Percentiles rank a stretch among this genome's conserved stretches.
Conservation (phyloP, 108 stramenopile genomes). For the Nitzschia putrida region DNA sequence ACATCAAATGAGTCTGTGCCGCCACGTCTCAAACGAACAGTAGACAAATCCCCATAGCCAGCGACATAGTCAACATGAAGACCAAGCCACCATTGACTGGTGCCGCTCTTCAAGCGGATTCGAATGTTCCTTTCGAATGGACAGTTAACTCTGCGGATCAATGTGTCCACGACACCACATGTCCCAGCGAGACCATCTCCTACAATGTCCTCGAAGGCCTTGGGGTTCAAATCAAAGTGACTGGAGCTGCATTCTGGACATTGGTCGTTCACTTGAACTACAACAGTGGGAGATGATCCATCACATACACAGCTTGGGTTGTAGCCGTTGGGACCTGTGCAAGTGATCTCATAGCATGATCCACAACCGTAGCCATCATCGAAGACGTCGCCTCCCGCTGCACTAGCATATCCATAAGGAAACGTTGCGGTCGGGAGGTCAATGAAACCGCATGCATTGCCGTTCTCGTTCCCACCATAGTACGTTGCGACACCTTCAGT, state of each 20-base stretch:
- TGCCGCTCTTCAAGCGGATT: constrained; percentile 28
- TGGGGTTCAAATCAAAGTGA: constrained; percentile 23
- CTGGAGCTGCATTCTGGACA: constrained; percentile 17
- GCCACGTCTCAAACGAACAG: background rate
- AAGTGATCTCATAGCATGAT: constrained; percentile 18
- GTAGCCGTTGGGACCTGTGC: constrained; percentile 4
- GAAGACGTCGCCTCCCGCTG: constrained; percentile 23
- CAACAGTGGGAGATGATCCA: constrained; percentile 7
- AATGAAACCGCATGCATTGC: constrained; percentile 19
- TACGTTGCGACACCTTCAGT: constrained; percentile 19
- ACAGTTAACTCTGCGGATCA: constrained; percentile 7
- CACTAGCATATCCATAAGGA: constrained; percentile 11
- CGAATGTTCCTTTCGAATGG: constrained; percentile 12
- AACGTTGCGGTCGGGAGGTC: constrained; percentile 8
- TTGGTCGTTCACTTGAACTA: constrained; percentile 21
- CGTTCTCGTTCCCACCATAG: constrained; percentile 20
- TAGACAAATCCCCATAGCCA: constrained; percentile 20
- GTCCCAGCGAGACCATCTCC: constrained; percentile 22
- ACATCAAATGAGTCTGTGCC: constrained; percentile 1
- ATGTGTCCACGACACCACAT: constrained; percentile 18
- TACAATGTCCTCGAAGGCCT: constrained; percentile 13
- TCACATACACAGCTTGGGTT: constrained; percentile 19
- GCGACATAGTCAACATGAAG: constrained; percentile 24
- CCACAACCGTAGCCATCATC: constrained; percentile 28
- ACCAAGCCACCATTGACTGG: constrained; percentile 19